Base-by-base conservation (phyloP, 2,329 filamentous ascomycete genomes). In the Cryphonectria nitschkei region DNA sequence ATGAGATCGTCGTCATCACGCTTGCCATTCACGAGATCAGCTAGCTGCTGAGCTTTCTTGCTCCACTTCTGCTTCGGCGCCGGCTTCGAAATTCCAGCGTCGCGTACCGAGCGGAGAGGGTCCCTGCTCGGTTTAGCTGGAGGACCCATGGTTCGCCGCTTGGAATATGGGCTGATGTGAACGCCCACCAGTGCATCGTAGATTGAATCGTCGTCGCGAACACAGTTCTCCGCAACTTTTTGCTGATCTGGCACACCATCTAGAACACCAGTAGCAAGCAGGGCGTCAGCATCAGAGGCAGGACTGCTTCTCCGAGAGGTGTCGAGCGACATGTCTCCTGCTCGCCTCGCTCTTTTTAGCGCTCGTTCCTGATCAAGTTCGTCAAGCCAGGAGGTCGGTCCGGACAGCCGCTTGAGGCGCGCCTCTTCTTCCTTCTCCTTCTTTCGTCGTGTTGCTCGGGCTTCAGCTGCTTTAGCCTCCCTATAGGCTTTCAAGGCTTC, bases 401-500 rank as follows among this genome's bases (percentile, higher is more conserved):
- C 64, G 69, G 68, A 32, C 68, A 74, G 64, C 43, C 67, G 61
- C 68, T 75, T 50, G 66, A 78, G 34, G 77, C 76, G 73, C 56
- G 52, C 77, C 76, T 74, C 76, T 73, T 72, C 82, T 67, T 75
- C 83, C 75, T 75, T 83, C 63, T 82, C 81, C 52, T 79, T 78
- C 8, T 78, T 78, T 26, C 76, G 77, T 68, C 76, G 75, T 4
- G 73, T 72, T 3, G 73, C 74, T 62, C 82, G 82, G 3, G 80
- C 79, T 37, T 81, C 79, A 41, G 73, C 69, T 72, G 77, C 72
- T 74, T 79, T 72, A n/a, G 78, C 74, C 75, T 82, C 74, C 41
- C 83, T 82, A 75, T 85, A 88, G 2, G 80, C 78, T 39, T 82
- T 82, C 73, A 86, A 81, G 72, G 86, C 83, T 56, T 88, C 85